Conservation (phyloP, 345 rosid genomes). For the Punica granatum region DNA sequence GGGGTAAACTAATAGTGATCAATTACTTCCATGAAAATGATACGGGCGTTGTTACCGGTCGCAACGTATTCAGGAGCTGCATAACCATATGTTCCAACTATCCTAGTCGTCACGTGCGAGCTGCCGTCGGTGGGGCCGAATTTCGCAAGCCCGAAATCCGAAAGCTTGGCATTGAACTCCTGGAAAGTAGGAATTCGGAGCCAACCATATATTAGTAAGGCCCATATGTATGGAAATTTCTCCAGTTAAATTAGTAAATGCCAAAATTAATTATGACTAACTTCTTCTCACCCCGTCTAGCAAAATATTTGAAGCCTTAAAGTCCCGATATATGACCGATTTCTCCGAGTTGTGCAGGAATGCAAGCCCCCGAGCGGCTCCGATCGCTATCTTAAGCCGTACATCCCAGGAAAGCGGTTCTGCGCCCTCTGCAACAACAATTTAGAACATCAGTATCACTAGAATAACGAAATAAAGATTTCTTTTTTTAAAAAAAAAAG, state of each 20-base stretch:
- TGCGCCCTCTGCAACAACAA: slow-evolving; percentile 32
- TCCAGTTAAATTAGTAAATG: background rate
- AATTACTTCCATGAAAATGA: too few species aligned
- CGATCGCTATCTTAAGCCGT: slow-evolving; percentile 61
- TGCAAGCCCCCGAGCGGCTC: slow-evolving; percentile 69
- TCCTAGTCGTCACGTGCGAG: slow-evolving; percentile 61
- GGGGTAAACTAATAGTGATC: too few species aligned
- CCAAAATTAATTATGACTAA: background rate
- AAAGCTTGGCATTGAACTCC: slow-evolving; percentile 66
- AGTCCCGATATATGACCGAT: slow-evolving; percentile 80
- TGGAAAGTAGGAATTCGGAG: slow-evolving; percentile 5
- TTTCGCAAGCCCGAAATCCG: slow-evolving; percentile 82
- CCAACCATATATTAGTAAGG: too few species aligned
- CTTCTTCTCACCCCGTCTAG: slow-evolving; percentile 46
- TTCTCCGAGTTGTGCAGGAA: slow-evolving; percentile 73
- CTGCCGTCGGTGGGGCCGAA: slow-evolving; percentile 59
- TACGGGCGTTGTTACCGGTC: slow-evolving; percentile 42
- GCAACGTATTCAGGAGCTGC: slow-evolving; percentile 87
- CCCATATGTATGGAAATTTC: background rate
- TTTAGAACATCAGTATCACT: too few species aligned
- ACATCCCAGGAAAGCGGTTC: slow-evolving; percentile 61
- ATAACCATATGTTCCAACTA: slow-evolving; percentile 79
- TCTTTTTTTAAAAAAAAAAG: too few species aligned
- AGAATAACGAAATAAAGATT: too few species aligned
- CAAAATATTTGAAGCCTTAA: slow-evolving; percentile 77